phyloP scores from a whole-genome alignment of 441 rosid species.

The California macrophylla region DNA sequence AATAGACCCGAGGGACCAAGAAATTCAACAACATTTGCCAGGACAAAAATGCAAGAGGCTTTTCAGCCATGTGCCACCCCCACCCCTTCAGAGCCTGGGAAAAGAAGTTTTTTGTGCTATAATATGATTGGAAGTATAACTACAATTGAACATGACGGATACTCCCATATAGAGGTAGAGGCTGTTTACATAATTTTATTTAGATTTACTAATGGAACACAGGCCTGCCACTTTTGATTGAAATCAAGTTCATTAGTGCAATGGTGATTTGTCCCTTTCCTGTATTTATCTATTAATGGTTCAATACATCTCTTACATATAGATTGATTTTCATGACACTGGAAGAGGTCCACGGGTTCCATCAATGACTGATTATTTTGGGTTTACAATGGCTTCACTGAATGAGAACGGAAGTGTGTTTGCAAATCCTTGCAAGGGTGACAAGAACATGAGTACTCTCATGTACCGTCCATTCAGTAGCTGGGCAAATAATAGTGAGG shows the following conservation, averaged over 20 bases:
- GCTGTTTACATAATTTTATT: neutral
- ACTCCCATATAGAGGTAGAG: slow-evolving; percentile 81
- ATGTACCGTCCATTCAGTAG: slow-evolving; percentile 84
- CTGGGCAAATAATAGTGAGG: slow-evolving; percentile 95
- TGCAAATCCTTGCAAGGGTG: slow-evolving; percentile 88
- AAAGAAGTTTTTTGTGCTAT: slow-evolving; percentile 76
- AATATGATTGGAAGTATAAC: slow-evolving; percentile 87
- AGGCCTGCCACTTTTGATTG: neutral
- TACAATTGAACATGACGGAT: slow-evolving; percentile 74
- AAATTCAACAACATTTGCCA: slow-evolving; percentile 25
- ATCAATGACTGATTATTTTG: slow-evolving; percentile 85
- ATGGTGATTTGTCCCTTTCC: slow-evolving; percentile 7
- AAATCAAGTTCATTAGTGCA: neutral
- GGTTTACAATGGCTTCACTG: slow-evolving; percentile 85
- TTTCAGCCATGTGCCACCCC: slow-evolving; percentile 93
- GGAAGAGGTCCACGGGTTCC: slow-evolving; percentile 86
- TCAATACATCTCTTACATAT: slow-evolving; percentile 20
- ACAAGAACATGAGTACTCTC: slow-evolving; percentile 82
- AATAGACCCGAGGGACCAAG: slow-evolving; percentile 30
- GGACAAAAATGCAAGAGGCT: slow-evolving; percentile 70
- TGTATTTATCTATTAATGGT: slow-evolving; percentile 14
- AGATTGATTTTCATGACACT: slow-evolving; percentile 95
- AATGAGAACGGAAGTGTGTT: slow-evolving; percentile 82
- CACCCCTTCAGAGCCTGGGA: slow-evolving; percentile 61
- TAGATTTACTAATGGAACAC: neutral